phyloP scores from a whole-genome alignment of 352 stramenopile genomes.

The Globisporangium paddicum region DNA sequence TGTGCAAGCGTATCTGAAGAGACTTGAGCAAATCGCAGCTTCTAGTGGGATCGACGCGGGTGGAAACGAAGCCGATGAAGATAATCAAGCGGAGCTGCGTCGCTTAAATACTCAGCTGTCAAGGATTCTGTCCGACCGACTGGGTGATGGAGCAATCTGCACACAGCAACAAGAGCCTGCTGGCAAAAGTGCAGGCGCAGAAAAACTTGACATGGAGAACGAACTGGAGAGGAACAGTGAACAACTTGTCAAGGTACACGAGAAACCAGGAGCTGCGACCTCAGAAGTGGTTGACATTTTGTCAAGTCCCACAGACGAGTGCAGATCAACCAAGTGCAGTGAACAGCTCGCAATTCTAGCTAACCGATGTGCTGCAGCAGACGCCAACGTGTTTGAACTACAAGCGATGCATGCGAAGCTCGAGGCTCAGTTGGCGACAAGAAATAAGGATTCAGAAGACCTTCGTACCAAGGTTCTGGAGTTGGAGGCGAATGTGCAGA shows the following conservation, averaged over 20 bases:
- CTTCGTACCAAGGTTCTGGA: slow-evolving; percentile 21
- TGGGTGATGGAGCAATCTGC: background rate
- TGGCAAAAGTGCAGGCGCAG: background rate
- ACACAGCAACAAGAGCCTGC: background rate
- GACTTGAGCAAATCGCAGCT: slow-evolving; percentile 44
- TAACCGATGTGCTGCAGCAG: slow-evolving; percentile 15
- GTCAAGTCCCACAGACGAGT: slow-evolving; percentile 20
- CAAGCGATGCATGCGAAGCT: slow-evolving; percentile 21
- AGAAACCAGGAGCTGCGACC: slow-evolving; percentile 25
- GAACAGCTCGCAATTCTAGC: slow-evolving; percentile 12
- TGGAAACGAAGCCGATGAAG: background rate
- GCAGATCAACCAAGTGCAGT: slow-evolving; percentile 3
- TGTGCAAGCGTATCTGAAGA: slow-evolving; percentile 48
- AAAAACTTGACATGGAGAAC: background rate
- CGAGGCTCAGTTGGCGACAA: slow-evolving; percentile 21
- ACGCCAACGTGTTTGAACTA: slow-evolving; percentile 16
- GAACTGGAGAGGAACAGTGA: slow-evolving; percentile 17
- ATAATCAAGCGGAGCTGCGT: slow-evolving; percentile 5
- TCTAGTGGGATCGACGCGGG: slow-evolving; percentile 8
- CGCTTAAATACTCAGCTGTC: slow-evolving; percentile 6
- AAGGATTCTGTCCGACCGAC: slow-evolving; percentile 4
- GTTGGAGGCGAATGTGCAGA: slow-evolving; percentile 33
- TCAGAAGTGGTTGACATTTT: slow-evolving; percentile 39
- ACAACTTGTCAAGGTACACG: slow-evolving; percentile 23
- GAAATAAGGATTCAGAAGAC: slow-evolving; percentile 17